Percentiles rank a stretch among this genome's conserved stretches.
Evolutionary conservation across 1,284 basidiomycete genomes (phyloP).

Genomic region (Microbotryum scabiosae): DNA sequence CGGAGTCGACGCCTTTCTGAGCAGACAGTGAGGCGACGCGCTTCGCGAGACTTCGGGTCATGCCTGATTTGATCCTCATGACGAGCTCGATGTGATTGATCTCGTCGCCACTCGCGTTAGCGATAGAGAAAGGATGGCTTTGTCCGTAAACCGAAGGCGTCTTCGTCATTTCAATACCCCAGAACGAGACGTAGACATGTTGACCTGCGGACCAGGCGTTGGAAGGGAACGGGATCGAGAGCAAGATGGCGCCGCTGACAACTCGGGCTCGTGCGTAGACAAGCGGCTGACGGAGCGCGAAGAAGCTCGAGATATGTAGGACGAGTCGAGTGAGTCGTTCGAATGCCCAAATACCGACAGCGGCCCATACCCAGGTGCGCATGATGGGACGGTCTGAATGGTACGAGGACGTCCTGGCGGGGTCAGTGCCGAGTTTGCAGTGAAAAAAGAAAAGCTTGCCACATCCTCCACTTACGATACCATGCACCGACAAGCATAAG

Average conservation of each 20-base stretch:
- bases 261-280: conserved; percentile 10
- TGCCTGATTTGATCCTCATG: conserved; percentile 17
- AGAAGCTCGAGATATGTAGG: conserved; percentile 1
- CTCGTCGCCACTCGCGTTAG: background rate
- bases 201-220: conserved; percentile 11
- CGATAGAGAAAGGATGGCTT: conserved; percentile 25
- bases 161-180: conserved; percentile 9
- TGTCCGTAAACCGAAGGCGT: conserved; percentile 21
- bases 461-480: conserved; percentile 8
- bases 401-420: background rate
- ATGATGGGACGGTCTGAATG: conserved; percentile 19
- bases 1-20: background rate
- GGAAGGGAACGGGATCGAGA: conserved; percentile 9
- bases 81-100: conserved; percentile 17
- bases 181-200: conserved; percentile 27
- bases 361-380: conserved; percentile 14
- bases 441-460: background rate
- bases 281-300: conserved; percentile 12
- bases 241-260: conserved; percentile 23
- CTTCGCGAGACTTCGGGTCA: conserved; percentile 17
- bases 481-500: conserved; percentile 19
- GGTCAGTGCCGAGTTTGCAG: background rate
- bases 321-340: conserved; percentile 16
- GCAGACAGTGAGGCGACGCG: background rate
- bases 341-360: conserved; percentile 18